These are phyloP conservation scores for Gamarada debralockiae DNA, from an alignment of 495 filamentous ascomycete genomes.

Conservation along the genomic window DNA sequence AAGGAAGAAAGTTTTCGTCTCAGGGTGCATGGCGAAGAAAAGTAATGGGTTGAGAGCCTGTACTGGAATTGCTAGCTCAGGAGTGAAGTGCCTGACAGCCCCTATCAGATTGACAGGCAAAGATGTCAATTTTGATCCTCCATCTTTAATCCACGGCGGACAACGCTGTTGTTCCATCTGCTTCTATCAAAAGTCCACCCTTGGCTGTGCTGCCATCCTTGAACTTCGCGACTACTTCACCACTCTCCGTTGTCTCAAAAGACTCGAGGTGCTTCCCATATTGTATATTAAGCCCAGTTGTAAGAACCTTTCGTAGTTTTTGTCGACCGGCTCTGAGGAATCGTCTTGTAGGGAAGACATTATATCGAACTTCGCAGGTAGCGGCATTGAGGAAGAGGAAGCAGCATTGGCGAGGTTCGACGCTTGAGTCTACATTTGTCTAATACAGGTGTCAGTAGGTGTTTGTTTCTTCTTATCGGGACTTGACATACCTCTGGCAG, in stretches of 20 bases:
- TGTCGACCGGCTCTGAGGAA: constrained; percentile 5
- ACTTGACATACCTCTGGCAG: constrained; percentile 27
- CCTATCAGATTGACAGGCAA: constrained; percentile 28
- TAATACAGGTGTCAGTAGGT: too few species aligned
- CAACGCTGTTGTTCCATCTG: constrained; percentile 36
- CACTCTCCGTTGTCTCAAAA: constrained; percentile 29
- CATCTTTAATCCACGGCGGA: constrained; percentile 43
- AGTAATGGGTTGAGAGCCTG: constrained; percentile 30
- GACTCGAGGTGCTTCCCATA: constrained; percentile 36
- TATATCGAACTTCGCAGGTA: constrained; percentile 22
- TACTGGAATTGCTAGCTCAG: constrained; percentile 29
- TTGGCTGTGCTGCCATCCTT: constrained; percentile 30
- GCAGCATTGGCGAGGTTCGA: constrained; percentile 5
- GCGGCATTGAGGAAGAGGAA: constrained; percentile 22
- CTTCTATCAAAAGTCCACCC: constrained; percentile 35
- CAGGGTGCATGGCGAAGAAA: constrained; percentile 27
- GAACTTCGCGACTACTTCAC: constrained; percentile 30
- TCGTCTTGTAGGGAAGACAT: constrained; percentile 18
- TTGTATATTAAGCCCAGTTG: constrained; percentile 19
- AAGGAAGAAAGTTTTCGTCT: constrained; percentile 31
- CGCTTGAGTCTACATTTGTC: constrained; percentile 13
- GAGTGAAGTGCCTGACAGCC: constrained; percentile 34
- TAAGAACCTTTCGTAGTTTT: neutral
- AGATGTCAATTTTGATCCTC: constrained; percentile 25
- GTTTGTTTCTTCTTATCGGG: too few species aligned